Conservation (phyloP, 2,329 filamentous ascomycete species). For the Cadophora malorum region DNA sequence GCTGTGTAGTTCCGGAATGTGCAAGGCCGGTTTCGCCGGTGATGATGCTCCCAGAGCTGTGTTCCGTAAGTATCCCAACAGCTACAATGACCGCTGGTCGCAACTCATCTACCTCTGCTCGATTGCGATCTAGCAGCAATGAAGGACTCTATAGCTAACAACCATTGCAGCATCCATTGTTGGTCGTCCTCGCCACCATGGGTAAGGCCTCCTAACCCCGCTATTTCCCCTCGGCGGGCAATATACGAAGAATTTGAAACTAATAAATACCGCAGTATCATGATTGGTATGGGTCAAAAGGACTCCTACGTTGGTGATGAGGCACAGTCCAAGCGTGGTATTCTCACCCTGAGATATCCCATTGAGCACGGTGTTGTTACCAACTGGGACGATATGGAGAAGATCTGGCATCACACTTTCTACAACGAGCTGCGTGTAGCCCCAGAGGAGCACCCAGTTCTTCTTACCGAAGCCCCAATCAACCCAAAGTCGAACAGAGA, state of each 20-base stretch:
- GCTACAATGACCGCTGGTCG: slow-evolving; percentile 29
- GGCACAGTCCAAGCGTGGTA: slow-evolving; percentile 99
- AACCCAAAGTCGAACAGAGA: slow-evolving; percentile 99
- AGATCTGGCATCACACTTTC: slow-evolving; percentile 99
- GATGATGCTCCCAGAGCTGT: slow-evolving; percentile 99
- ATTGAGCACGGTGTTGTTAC: slow-evolving; percentile 99
- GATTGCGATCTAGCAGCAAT: slow-evolving; percentile 9
- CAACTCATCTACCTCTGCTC: not conserved
- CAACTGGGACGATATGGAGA: slow-evolving; percentile 99
- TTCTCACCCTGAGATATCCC: slow-evolving; percentile 98
- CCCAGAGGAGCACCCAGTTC: slow-evolving; percentile 99
- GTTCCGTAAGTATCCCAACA: slow-evolving; percentile 84
- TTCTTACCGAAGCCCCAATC: slow-evolving; percentile 99
- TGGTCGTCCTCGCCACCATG: slow-evolving; percentile 99
- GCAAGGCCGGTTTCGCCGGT: slow-evolving; percentile 99
- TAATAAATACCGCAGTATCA: slow-evolving; percentile 73
- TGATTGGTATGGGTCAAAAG: slow-evolving; percentile 99
- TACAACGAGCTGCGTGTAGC: slow-evolving; percentile 99
- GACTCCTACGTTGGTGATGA: slow-evolving; percentile 99
- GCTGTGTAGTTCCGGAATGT: slow-evolving; percentile 93
- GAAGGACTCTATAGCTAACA: slow-evolving; percentile 32
- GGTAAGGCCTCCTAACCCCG: slow-evolving; percentile 67
- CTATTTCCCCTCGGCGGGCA: slow-evolving; percentile 33
- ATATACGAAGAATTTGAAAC: slow-evolving; percentile 36
- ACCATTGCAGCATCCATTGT: slow-evolving; percentile 86